Conservation (phyloP, 768 basidiomycete genomes). For the Mrakia frigida region DNA sequence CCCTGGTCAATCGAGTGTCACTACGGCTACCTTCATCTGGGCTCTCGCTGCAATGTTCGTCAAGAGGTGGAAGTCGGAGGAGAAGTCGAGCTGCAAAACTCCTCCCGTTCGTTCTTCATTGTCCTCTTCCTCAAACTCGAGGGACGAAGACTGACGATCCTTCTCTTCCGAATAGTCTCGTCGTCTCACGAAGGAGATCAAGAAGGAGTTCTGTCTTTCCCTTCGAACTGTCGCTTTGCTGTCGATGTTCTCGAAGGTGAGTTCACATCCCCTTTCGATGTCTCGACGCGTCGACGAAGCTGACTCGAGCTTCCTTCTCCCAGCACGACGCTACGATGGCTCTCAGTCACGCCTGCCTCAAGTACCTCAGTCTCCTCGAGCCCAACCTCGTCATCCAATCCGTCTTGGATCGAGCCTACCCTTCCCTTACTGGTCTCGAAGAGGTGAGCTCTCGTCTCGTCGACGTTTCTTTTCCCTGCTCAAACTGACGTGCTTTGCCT, state of each 20-base stretch:
- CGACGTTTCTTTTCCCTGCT: neutral
- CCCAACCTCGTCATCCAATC: conserved; percentile 78
- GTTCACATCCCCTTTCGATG: neutral
- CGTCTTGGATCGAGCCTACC: conserved; percentile 74
- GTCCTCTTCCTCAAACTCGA: neutral
- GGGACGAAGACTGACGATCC: neutral
- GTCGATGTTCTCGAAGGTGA: conserved; percentile 76
- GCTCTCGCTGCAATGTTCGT: conserved; percentile 32
- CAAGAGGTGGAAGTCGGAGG: conserved; percentile 66
- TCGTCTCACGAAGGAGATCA: conserved; percentile 70
- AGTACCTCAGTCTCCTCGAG: conserved; percentile 52
- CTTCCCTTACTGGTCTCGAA: conserved; percentile 79
- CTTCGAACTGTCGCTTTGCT: conserved; percentile 74
- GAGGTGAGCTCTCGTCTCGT: conserved; percentile 53
- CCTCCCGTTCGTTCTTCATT: conserved; percentile 50
- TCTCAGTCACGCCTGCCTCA: conserved; percentile 28
- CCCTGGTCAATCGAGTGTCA: conserved; percentile 11
- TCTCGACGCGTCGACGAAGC: neutral
- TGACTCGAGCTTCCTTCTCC: neutral
- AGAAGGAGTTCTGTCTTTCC: conserved; percentile 74
- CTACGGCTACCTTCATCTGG: conserved; percentile 31
- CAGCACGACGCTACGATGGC: conserved; percentile 28
- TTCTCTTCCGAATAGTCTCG: conserved; percentile 46
- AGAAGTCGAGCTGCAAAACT: conserved; percentile 70
- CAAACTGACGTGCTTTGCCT: neutral